Base-by-base conservation (phyloP, 2,329 filamentous ascomycete genomes). In the Cryphonectria parasitica region DNA sequence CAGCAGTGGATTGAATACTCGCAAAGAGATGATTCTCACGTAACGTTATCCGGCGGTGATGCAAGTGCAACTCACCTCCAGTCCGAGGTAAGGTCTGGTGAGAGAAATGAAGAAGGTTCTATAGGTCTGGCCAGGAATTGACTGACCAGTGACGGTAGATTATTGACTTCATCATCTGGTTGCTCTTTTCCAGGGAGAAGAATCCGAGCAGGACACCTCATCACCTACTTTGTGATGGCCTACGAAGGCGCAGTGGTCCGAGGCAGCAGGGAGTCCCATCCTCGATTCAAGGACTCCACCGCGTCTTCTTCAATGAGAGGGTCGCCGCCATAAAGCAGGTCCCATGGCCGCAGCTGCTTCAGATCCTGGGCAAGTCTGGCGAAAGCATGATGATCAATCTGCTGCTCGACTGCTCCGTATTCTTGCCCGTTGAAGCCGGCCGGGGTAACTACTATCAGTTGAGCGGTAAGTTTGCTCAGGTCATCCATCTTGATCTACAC, bases 201-300 rank as follows among this genome's bases (percentile, higher is more conserved):
- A 78, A 78, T 28, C 76, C 79, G 39, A 81, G 80, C 71, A 79
- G 83, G 65, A 88, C 86, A 76, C 90, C 91, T 1, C 87, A 88
- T 66, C 93, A 98, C 80, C 77, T 97, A 6, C 86, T 99, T 5
- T 95, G 93, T 75, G 91, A 97, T 83, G 95, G 95, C 34, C 97
- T 91, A 75, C 89, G 91, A 75, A 88, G 85, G 74, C 78, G 81
- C 68, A 61, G 74, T 36, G 74, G 75, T 45, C 71, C 70, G 5
- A 70, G 73, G 77, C 75, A 43, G 25, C 80, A 78, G 36, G 64
- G 49, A 34, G 43, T n/a, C 4, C n/a, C 41, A 4, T 62, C 64
- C 58, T 58, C 66, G 19, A 90, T 96, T 58, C 91, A 90, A 0
- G 93, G 92, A 0, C 77, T 97, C 10, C 86, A 87, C 70, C 85